phyloP scores from a whole-genome alignment of 371 early-diverging fungal species.

The Apophysomyces ossiformis region DNA sequence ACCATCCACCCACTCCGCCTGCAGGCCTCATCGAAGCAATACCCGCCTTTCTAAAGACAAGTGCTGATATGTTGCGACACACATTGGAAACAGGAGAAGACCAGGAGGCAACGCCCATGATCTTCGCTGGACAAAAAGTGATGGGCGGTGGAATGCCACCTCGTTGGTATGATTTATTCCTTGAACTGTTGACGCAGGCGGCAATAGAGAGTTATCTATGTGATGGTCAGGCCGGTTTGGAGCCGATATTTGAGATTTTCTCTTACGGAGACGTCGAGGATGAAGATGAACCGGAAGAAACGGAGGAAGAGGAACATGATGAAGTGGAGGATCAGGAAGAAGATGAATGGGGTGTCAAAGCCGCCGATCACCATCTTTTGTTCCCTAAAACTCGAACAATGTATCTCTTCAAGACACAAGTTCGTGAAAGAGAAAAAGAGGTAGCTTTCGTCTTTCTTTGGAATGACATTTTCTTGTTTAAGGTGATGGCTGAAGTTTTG shows the following conservation, averaged over 20 bases:
- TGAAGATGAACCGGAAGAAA: conserved; percentile 46
- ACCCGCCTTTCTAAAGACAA: conserved; percentile 60
- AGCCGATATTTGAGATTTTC: conserved; percentile 62
- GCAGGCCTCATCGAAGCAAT: conserved; percentile 61
- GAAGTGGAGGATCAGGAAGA: conserved; percentile 30
- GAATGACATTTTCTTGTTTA: neutral
- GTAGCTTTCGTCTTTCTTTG: conserved; percentile 19
- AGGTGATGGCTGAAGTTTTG: neutral
- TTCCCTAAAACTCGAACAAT: conserved; percentile 58
- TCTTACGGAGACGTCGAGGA: conserved; percentile 64
- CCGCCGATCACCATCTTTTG: conserved; percentile 52
- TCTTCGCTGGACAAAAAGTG: conserved; percentile 51
- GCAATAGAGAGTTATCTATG: conserved; percentile 66
- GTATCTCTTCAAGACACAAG: conserved; percentile 50
- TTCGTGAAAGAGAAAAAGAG: conserved; percentile 55
- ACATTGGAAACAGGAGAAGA: conserved; percentile 33
- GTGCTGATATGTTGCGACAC: conserved; percentile 56
- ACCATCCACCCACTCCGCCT: conserved; percentile 18
- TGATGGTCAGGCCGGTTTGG: conserved; percentile 56
- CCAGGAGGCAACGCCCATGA: conserved; percentile 31
- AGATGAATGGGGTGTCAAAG: conserved; percentile 46
- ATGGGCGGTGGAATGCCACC: conserved; percentile 63
- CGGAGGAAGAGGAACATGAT: conserved; percentile 26
- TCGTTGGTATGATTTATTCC: conserved; percentile 62
- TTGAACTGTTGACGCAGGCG: conserved; percentile 65